A percentile compares a stretch with the other conserved stretches of the same genome.
Conservation (phyloP, 371 early-diverging fungal species). For the Haplosporangium sp. region DNA sequence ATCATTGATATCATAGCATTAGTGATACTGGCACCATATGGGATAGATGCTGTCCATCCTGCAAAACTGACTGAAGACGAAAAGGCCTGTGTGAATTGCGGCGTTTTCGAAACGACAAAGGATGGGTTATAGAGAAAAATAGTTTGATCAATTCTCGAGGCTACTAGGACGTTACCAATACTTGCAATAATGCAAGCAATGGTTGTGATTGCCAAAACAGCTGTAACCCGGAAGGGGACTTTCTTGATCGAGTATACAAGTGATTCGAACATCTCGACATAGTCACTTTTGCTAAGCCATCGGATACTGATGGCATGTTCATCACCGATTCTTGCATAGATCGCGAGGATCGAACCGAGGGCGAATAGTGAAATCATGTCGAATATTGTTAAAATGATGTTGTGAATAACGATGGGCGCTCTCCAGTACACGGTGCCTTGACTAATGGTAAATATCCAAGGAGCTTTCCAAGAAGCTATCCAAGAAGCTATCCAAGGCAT, state of each 20-base stretch:
- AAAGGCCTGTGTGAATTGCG: too few species aligned
- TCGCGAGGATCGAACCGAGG: slow-evolving; percentile 5
- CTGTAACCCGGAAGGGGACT: not conserved
- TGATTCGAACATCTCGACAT: slow-evolving; percentile 14
- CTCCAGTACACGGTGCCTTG: too few species aligned
- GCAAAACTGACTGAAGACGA: not conserved
- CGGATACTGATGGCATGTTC: slow-evolving; percentile 20
- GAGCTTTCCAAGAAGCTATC: too few species aligned
- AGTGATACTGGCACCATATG: not conserved
- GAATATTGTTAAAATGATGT: slow-evolving; percentile 1
- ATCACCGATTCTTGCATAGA: slow-evolving; percentile 17
- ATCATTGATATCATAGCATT: slow-evolving; percentile 7
- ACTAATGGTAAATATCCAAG: too few species aligned
- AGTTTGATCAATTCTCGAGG: not conserved
- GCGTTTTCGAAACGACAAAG: too few species aligned
- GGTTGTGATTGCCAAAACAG: slow-evolving; percentile 1
- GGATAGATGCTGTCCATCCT: slow-evolving; percentile 10
- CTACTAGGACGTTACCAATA: not conserved
- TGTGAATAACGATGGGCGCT: too few species aligned
- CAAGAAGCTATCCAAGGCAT: too few species aligned
- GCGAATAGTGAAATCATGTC: slow-evolving; percentile 7
- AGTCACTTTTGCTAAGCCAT: slow-evolving; percentile 19
- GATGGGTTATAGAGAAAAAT: not conserved
- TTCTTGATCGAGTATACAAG: not conserved
- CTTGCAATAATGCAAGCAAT: slow-evolving; percentile 3